Evolutionary conservation across 768 basidiomycete genomes (phyloP), one percentile per base, ranked within the genome.

Genomic region (Leccinum longicurvipes): DNA sequence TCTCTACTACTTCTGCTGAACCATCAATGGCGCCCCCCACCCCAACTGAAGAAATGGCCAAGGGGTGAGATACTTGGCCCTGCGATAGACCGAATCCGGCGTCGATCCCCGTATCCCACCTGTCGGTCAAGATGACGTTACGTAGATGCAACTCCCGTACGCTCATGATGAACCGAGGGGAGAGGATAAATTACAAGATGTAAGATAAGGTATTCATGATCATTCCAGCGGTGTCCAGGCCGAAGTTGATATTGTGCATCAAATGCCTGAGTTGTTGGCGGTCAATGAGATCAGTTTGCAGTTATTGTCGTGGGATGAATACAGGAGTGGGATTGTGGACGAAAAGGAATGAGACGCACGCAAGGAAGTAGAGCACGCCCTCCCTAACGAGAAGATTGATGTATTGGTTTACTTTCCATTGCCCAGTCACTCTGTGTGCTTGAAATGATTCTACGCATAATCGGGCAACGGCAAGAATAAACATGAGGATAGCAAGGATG

Each of bases 81-180:
- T 61, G 42, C n/a, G 21, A 50, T 1, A 62, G 19, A 2, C 63
- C 63, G 14, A 64, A 64, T 14, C 56, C 63, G 12, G 36, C 29
- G 29, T 64, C 62, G 32, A 63, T 41, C 25, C 50, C 54, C 3
- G 6, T 17, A 6, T 36, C 27, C 47, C 27, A 12, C n/a, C n/a
- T 32, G 12, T 6, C 9, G 12, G 32, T 47, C n/a, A n/a, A 1
- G 4, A 15, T 1, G 12, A 45, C 9, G 17, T 17, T 45, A 14
- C 11, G 31, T 5, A 10, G 2, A 36, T 60, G 23, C 46, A 59
- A 1, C 23, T 56, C 55, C 11, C 64, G 61, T 24, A 65, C 47
- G 42, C 42, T 60, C n/a, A 65, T 47, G 19, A 65, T 53, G 36
- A 65, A 66, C 10, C 60, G 60, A 14, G 64, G 56, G 4, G 56